Conservation (phyloP, 306 rosid genomes). For the Begonia masoniana region DNA sequence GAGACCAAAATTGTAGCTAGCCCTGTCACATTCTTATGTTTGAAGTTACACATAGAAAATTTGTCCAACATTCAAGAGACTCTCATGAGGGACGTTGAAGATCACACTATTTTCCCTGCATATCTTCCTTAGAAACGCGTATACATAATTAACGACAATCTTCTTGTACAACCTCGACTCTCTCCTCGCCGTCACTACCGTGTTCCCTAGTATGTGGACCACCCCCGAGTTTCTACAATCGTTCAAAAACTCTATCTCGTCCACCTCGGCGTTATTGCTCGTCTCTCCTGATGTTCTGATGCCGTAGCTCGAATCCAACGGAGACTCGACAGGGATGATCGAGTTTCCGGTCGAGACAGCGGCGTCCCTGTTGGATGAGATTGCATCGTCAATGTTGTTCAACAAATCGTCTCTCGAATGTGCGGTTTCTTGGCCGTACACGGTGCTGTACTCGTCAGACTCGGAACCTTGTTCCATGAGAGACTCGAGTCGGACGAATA, state of each 20-base stretch:
- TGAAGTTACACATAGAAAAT: slow-evolving; percentile 53
- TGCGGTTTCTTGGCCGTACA: slow-evolving; percentile 29
- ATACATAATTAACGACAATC: slow-evolving; percentile 72
- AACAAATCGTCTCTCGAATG: slow-evolving; percentile 24
- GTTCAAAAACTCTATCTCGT: slow-evolving; percentile 66
- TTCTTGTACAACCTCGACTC: slow-evolving; percentile 58
- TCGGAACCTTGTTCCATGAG: slow-evolving; percentile 92
- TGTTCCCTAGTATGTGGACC: slow-evolving; percentile 90
- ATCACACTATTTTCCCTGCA: slow-evolving; percentile 92
- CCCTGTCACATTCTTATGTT: too few species aligned
- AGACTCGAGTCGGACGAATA: slow-evolving; percentile 58
- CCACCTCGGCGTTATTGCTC: slow-evolving; percentile 52
- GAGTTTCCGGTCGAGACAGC: slow-evolving; percentile 51
- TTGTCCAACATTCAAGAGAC: slow-evolving; percentile 88
- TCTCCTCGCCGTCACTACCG: slow-evolving; percentile 63
- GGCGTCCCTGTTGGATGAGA: slow-evolving; percentile 23
- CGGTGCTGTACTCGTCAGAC: slow-evolving; percentile 62
- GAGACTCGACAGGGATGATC: slow-evolving; percentile 40
- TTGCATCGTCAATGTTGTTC: slow-evolving; percentile 16
- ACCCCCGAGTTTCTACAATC: slow-evolving; percentile 77
- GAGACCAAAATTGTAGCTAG: too few species aligned
- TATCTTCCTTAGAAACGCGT: slow-evolving; percentile 82
- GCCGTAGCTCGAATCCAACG: slow-evolving; percentile 20
- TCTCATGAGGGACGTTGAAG: slow-evolving; percentile 97
- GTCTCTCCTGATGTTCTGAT: slow-evolving; percentile 23